Evolutionary conservation across 257 asterid species (phyloP).

Genomic region (Jacaranda mimosifolia): DNA sequence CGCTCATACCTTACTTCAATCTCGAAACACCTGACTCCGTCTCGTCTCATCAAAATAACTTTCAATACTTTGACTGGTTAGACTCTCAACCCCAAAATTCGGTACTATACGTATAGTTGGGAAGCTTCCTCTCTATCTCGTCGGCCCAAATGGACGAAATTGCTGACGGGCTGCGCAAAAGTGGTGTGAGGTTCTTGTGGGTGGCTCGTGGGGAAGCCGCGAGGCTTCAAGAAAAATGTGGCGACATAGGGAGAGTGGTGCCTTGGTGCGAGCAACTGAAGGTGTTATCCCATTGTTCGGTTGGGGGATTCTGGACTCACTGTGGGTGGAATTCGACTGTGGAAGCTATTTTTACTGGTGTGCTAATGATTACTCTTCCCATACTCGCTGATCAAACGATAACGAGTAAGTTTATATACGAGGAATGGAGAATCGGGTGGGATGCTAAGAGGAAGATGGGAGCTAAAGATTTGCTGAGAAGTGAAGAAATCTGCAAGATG

Average conservation of each 20-base stretch:
- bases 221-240: not conserved
- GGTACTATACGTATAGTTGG: conserved; percentile 56
- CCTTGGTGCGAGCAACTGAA: conserved; percentile 58
- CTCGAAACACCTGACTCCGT: not conserved
- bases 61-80: conserved; percentile 46
- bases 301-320: conserved; percentile 62
- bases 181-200: conserved; percentile 56
- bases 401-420: conserved; percentile 42
- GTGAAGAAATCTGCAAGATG: conserved; percentile 17
- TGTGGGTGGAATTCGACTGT: conserved; percentile 63
- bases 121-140: conserved; percentile 55
- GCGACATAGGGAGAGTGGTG: conserved; percentile 38
- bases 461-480: conserved; percentile 24
- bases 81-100: conserved; percentile 49
- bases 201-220: conserved; percentile 43
- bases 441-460: conserved; percentile 34
- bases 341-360: conserved; percentile 48
- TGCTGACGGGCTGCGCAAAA: conserved; percentile 35
- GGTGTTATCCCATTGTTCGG: conserved; percentile 46
- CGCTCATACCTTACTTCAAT: conserved; percentile 39
- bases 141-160: conserved; percentile 51
- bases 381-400: conserved; percentile 54
- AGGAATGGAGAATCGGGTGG: conserved; percentile 56
- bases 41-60: not conserved
- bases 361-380: conserved; percentile 47